phyloP scores from a whole-genome alignment of 805 yeast species.

The Lachancea sp. region DNA sequence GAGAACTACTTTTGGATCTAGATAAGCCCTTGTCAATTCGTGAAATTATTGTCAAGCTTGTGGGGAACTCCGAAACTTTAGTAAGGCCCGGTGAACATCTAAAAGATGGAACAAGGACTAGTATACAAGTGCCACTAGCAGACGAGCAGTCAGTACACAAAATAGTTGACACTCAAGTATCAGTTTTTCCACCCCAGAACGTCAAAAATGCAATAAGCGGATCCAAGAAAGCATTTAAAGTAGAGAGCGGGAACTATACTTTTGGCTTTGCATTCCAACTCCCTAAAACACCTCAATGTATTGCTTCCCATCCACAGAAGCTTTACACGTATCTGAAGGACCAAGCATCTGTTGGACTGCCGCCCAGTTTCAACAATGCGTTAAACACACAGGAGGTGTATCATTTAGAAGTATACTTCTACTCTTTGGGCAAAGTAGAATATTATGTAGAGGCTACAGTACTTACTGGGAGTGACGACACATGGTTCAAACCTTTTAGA shows the following conservation, averaged over 20 bases:
- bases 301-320: conserved; percentile 21
- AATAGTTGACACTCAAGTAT: conserved; percentile 12
- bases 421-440: conserved; percentile 28
- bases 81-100: conserved; percentile 21
- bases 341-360: conserved; percentile 17
- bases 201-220: conserved; percentile 31
- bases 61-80: conserved; percentile 26
- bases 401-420: conserved; percentile 25
- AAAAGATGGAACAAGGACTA: conserved; percentile 68
- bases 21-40: conserved; percentile 25
- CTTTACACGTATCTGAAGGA: conserved; percentile 19
- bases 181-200: conserved; percentile 32
- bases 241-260: conserved; percentile 26
- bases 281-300: conserved; percentile 24
- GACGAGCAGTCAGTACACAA: conserved; percentile 20
- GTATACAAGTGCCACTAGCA: conserved; percentile 48
- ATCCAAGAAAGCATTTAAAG: conserved; percentile 22
- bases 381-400: conserved; percentile 25
- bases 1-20: conserved; percentile 20
- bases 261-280: conserved; percentile 25
- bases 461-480: conserved; percentile 22
- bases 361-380: conserved; percentile 29
- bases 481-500: conserved; percentile 30
- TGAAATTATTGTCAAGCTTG: conserved; percentile 49
- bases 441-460: conserved; percentile 25